Evolutionary conservation across 2,329 filamentous ascomycete species (phyloP).

Genomic region (Escovopsis sp.): DNA sequence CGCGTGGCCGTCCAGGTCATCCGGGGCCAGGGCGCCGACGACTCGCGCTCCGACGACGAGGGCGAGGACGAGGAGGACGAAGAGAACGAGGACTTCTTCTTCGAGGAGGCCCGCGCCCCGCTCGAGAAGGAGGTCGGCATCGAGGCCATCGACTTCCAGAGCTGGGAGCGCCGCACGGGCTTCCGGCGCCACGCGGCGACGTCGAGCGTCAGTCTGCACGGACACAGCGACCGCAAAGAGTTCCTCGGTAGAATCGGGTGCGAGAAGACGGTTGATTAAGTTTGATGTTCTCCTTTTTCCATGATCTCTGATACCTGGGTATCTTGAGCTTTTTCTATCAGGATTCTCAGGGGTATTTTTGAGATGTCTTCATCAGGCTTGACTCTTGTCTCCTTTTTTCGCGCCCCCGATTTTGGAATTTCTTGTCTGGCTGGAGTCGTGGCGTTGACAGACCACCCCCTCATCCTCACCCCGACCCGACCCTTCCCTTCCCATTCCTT

Average conservation of each 20-base stretch:
- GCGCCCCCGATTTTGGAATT: too few relatives aligned
- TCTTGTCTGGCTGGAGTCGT: too few relatives aligned
- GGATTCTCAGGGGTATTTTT: not conserved
- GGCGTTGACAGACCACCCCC: too few relatives aligned
- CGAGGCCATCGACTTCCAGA: slow-evolving; percentile 51
- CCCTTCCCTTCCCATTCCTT: too few relatives aligned
- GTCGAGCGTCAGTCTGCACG: slow-evolving; percentile 49
- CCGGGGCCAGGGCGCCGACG: slow-evolving; percentile 62
- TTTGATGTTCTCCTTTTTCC: too few relatives aligned
- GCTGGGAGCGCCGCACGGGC: slow-evolving; percentile 42
- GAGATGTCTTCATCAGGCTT: too few relatives aligned
- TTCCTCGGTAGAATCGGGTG: slow-evolving; percentile 69
- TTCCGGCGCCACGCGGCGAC: slow-evolving; percentile 37
- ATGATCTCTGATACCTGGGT: too few relatives aligned
- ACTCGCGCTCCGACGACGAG: slow-evolving; percentile 77
- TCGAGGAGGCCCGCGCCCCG: slow-evolving; percentile 34
- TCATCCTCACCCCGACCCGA: too few relatives aligned
- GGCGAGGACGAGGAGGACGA: slow-evolving; percentile 51
- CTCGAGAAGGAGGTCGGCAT: slow-evolving; percentile 65
- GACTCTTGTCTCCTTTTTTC: too few relatives aligned
- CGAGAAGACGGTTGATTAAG: slow-evolving; percentile 51
- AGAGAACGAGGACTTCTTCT: slow-evolving; percentile 33
- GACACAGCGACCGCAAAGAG: slow-evolving; percentile 65
- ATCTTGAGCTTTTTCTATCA: not conserved
- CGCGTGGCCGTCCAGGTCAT: slow-evolving; percentile 70